A percentile compares a stretch with the other conserved stretches of the same genome.
phyloP scores from a whole-genome alignment of 2,329 filamentous ascomycete species.

The Pestalotiopsis sp. region DNA sequence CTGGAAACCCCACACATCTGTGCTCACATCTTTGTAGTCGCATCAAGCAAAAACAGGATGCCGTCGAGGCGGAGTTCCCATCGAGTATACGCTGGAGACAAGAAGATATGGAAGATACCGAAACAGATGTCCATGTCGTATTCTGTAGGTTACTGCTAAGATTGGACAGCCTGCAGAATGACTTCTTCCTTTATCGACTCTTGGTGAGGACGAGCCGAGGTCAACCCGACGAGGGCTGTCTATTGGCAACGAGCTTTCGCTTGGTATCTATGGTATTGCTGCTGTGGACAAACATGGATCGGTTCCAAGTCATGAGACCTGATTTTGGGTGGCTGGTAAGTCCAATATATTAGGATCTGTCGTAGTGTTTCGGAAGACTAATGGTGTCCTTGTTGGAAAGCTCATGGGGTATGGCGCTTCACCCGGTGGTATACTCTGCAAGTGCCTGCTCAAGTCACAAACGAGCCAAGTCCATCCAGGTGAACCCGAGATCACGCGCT shows the following conservation, averaged over 20 bases:
- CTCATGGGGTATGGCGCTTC: constrained; percentile 54
- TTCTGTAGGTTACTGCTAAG: constrained; percentile 49
- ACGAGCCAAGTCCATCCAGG: constrained; percentile 34
- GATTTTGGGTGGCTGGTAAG: constrained; percentile 54
- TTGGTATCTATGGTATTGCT: constrained; percentile 48
- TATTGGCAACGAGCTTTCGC: constrained; percentile 48
- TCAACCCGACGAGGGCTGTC: constrained; percentile 37
- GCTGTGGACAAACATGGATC: constrained; percentile 53
- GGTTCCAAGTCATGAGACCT: constrained; percentile 40
- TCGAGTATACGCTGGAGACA: constrained; percentile 40
- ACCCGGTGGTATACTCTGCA: constrained; percentile 51
- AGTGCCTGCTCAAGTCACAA: constrained; percentile 49
- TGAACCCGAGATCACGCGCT: constrained; percentile 42
- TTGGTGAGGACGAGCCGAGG: constrained; percentile 47
- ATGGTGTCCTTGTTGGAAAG: constrained; percentile 25
- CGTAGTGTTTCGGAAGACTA: background rate
- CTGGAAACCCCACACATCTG: background rate
- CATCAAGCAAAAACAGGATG: constrained; percentile 6
- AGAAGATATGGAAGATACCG: constrained; percentile 37
- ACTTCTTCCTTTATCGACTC: constrained; percentile 61
- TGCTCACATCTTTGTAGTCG: background rate
- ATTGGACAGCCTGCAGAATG: constrained; percentile 56
- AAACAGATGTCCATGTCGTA: constrained; percentile 31
- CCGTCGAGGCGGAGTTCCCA: constrained; percentile 35
- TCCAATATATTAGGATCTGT: background rate